A percentile compares a stretch with the other conserved stretches of the same genome.
These are phyloP conservation scores for Capsicum rhomboideum DNA, from an alignment of 257 asterid species.

Conservation along the genomic window DNA sequence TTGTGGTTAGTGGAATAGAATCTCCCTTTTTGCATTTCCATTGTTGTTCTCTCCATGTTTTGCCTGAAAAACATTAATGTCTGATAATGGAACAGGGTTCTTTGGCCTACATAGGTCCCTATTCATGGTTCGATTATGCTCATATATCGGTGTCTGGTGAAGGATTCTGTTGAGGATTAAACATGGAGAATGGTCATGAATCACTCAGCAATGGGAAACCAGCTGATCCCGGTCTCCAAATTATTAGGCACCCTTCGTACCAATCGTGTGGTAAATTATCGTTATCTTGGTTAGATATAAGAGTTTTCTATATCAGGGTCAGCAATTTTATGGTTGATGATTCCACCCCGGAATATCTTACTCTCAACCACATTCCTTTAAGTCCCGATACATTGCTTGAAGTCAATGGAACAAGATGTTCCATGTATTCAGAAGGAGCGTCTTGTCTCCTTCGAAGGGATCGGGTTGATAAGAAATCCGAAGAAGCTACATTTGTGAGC, in stretches of 20 bases:
- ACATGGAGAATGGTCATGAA: constrained; percentile 51
- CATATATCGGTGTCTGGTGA: constrained; percentile 2
- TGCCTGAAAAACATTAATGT: background rate
- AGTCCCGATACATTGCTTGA: constrained; percentile 66
- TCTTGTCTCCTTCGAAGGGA: constrained; percentile 66
- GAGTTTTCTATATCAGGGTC: constrained; percentile 68
- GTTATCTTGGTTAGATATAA: constrained; percentile 48
- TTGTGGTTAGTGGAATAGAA: background rate
- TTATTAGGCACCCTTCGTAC: constrained; percentile 41
- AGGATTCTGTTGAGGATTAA: constrained; percentile 30
- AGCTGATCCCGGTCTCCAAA: constrained; percentile 46
- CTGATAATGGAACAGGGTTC: constrained; percentile 23
- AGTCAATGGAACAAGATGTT: constrained; percentile 65
- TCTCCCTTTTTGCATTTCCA: background rate
- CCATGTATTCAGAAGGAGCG: constrained; percentile 51
- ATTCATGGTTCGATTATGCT: constrained; percentile 24
- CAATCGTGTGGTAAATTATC: constrained; percentile 29
- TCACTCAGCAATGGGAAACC: constrained; percentile 41
- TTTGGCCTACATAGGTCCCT: constrained; percentile 2
- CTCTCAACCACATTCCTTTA: constrained; percentile 61
- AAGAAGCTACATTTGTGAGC: constrained; percentile 84
- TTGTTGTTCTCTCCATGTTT: constrained; percentile 6
- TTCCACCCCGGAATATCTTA: constrained; percentile 60
- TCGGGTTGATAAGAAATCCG: constrained; percentile 70
- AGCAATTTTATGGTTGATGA: constrained; percentile 61